Percentiles rank a stretch among this genome's conserved stretches.
These are phyloP conservation scores for Begonia masoniana DNA, from an alignment of 306 rosid genomes.

Conservation along the genomic window DNA sequence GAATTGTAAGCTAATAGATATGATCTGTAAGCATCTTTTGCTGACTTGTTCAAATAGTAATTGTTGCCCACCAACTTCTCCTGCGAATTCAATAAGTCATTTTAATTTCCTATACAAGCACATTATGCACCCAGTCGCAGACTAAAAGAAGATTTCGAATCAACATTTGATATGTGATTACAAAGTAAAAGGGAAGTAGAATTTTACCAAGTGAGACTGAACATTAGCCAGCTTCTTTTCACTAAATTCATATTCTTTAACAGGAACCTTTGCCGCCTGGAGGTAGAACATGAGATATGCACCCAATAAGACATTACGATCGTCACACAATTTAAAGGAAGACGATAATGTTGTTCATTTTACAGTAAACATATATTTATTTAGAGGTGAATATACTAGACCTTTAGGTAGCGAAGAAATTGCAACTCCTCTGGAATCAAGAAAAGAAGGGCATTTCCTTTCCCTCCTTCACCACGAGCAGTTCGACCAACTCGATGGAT, in stretches of 20 bases:
- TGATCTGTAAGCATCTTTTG: constrained; percentile 87
- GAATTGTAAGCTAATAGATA: constrained; percentile 74
- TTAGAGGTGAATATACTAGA: constrained; percentile 3
- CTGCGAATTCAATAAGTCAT: constrained; percentile 25
- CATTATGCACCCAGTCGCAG: too few species aligned
- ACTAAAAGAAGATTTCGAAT: background rate
- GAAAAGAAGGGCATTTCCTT: constrained; percentile 77
- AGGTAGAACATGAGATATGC: background rate
- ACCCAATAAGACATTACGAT: background rate
- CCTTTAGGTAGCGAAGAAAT: constrained; percentile 83
- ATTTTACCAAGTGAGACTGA: constrained; percentile 69
- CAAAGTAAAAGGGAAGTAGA: constrained; percentile 3
- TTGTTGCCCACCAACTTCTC: constrained; percentile 62
- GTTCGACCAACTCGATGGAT: constrained; percentile 98
- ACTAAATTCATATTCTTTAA: constrained; percentile 50
- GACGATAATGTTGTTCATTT: too few species aligned
- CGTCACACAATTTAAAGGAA: background rate
- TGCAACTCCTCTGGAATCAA: constrained; percentile 69
- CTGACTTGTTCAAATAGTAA: constrained; percentile 59
- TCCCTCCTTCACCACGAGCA: constrained; percentile 95
- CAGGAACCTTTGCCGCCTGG: constrained; percentile 88
- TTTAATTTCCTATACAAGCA: too few species aligned
- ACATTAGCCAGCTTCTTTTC: constrained; percentile 73
- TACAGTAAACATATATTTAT: background rate
- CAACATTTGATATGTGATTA: background rate